Base-by-base conservation (phyloP, 2,329 filamentous ascomycete genomes). In the Colletotrichum kahawae region DNA sequence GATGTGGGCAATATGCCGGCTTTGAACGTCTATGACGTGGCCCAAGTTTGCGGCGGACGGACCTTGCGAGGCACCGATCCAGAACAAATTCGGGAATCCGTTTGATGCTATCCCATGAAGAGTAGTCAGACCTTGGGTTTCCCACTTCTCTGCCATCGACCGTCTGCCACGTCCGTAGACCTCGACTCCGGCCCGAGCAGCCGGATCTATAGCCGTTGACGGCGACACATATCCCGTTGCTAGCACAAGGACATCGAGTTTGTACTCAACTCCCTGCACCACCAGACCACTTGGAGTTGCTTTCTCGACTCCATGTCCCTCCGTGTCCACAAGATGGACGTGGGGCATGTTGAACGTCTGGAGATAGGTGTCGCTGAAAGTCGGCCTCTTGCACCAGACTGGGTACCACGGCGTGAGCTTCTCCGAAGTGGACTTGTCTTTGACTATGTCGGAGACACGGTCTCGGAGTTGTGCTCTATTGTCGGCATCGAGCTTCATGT, bases 321-420 rank as follows among this genome's bases (percentile, higher is more conserved):
- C 81, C 0, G 91, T 93, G 79, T 93, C 90, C n/a, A 93, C 84
- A 0, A 94, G 87, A 8, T 86, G 85, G 4, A 94, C 92, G 78
- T 92, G 88, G 0, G 85, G 81, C 34, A 79, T 79, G 81, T 94
- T 94, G 86, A 93, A 93, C 0, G 88, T 78, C 4, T 85, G 79
- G 0, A 93, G 86, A 78, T 92, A 93, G 6, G 88, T 85, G 78
- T 93, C 90, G 81, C 90, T 90, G 82, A 92, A 93, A 54, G 85
- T 88, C 0, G 92, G 91, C 1, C 92, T 87, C 81, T 93, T 93
- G 84, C 92, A 93, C 87, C 89, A 92, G 0, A 82, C 82, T 1
- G 89, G 87, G 78, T 93, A 93, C 89, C 90, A 92, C 0, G 90
- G 84, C 79, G 91, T 90, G 7, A 93, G 85, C 5, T 82, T 85